Evolutionary conservation across 129 eudicot genomes (phyloP), one percentile per base, ranked within the genome.

Genomic region (Flaveria robusta): DNA sequence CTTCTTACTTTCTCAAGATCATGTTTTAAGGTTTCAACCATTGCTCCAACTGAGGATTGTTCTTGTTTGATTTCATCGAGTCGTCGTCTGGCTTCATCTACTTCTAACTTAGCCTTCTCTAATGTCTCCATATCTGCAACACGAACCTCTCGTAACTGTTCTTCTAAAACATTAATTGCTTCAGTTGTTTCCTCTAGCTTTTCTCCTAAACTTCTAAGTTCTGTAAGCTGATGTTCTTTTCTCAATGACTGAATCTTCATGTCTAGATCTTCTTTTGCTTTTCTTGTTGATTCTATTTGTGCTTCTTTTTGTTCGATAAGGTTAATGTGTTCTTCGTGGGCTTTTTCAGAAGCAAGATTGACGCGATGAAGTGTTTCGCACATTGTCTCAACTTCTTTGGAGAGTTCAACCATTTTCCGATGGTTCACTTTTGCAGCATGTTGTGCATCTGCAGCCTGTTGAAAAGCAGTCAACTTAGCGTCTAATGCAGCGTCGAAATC

Each of bases 381-480:
- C 84, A 95, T 81, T 23, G 26, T 60, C 15, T 79, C 81, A 29
- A 95, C 80, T 68, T 95, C 94, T 12, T 73, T 81, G 0, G 87
- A 75, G 26, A 95, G 89, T 73, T 85, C 89, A 45, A 64, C 68
- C 75, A 84, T 71, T 76, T 77, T 89, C 77, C 85, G 89, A 24
- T 75, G 75, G 79, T 89, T 86, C 66, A 77, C 82, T 70, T 84
- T 79, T 9, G 87, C 80, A 15, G 77, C 74, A 26, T 84, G 85
- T 79, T 95, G 88, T 4, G 97, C 99, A 71, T 87, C 92, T 80
- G 87, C 92, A 18, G 88, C 86, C 68, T 83, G 82, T 67, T 86
- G 89, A 43, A 87, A 79, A 3, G 93, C 95, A 9, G 79, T 76
- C 63, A 68, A 34, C 69, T 91, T 91, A 2, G 87, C 85, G 74